Evolutionary conservation across 2,329 filamentous ascomycete species (phyloP).

Genomic region (Aspergillus calidoustus): DNA sequence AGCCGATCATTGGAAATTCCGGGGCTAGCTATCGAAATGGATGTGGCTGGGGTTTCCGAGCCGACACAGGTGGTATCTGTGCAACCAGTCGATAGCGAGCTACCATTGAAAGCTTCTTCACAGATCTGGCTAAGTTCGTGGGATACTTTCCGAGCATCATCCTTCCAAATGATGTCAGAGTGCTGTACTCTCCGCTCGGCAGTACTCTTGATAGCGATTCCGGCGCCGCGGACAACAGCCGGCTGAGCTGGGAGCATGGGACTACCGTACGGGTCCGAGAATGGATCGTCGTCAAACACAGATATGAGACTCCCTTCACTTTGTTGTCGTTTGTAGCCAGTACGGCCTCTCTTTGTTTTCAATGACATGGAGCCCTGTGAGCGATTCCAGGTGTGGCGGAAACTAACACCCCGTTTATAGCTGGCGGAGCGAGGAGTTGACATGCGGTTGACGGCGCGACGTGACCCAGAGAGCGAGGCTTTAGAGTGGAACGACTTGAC

Average conservation of each 20-base stretch:
- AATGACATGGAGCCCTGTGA: slow-evolving; percentile 35
- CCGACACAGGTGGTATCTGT: slow-evolving; percentile 49
- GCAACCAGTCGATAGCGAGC: slow-evolving; percentile 57
- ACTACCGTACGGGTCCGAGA: slow-evolving; percentile 38
- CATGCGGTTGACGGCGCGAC: slow-evolving; percentile 41
- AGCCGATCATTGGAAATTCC: slow-evolving; percentile 29
- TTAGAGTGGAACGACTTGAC: slow-evolving; percentile 49
- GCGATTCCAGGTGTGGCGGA: slow-evolving; percentile 58
- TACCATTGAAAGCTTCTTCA: slow-evolving; percentile 86
- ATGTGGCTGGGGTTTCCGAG: slow-evolving; percentile 58
- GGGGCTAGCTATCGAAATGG: slow-evolving; percentile 43
- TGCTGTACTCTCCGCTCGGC: slow-evolving; percentile 48
- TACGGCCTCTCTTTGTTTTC: slow-evolving; percentile 25
- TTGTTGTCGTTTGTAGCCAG: slow-evolving; percentile 30
- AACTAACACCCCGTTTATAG: slow-evolving; percentile 67
- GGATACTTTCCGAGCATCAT: slow-evolving; percentile 83
- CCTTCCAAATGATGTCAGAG: slow-evolving; percentile 63
- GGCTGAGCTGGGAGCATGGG: slow-evolving; percentile 47
- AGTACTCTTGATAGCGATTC: slow-evolving; percentile 33
- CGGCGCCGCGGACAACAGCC: slow-evolving; percentile 40
- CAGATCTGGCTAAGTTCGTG: slow-evolving; percentile 85
- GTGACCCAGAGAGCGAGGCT: slow-evolving; percentile 54
- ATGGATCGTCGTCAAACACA: slow-evolving; percentile 23
- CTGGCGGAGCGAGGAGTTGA: slow-evolving; percentile 52
- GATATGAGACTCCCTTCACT: slow-evolving; percentile 32